phyloP scores from a whole-genome alignment of 257 asterid species.

The Vinca minor region DNA sequence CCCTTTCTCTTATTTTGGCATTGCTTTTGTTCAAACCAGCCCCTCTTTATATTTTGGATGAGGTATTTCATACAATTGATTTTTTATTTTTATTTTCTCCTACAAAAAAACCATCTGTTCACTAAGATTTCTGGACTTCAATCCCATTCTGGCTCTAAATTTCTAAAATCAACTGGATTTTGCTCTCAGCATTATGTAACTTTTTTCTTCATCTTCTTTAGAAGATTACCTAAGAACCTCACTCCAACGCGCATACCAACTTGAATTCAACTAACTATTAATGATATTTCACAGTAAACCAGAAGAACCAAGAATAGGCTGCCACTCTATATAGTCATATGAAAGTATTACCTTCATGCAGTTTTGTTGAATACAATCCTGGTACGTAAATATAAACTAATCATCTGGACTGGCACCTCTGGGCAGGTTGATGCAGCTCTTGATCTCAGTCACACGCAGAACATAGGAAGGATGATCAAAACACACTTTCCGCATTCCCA shows the following conservation, averaged over 20 bases:
- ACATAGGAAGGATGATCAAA: slow-evolving; percentile 96
- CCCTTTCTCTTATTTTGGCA: slow-evolving; percentile 90
- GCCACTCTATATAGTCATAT: background rate
- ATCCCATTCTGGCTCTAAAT: background rate
- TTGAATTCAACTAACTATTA: background rate
- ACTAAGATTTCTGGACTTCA: background rate
- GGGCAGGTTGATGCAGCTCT: slow-evolving; percentile 99
- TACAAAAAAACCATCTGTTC: no score
- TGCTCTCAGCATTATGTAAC: background rate
- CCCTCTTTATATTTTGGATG: slow-evolving; percentile 91
- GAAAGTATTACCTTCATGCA: background rate
- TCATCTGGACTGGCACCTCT: slow-evolving; percentile 12
- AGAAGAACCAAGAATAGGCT: no score
- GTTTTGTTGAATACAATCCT: background rate
- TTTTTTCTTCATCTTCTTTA: background rate
- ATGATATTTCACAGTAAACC: background rate
- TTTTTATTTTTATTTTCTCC: no score
- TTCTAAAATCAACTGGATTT: no score
- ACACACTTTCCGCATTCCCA: slow-evolving; percentile 96
- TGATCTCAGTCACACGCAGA: slow-evolving; percentile 97
- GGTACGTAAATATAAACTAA: background rate
- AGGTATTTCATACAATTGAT: slow-evolving; percentile 44
- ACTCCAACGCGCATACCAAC: background rate
- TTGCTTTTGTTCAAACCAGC: slow-evolving; percentile 97
- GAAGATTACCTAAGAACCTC: background rate